Evolutionary conservation across 768 basidiomycete genomes (phyloP).

Genomic region (Boletus reticulatus): DNA sequence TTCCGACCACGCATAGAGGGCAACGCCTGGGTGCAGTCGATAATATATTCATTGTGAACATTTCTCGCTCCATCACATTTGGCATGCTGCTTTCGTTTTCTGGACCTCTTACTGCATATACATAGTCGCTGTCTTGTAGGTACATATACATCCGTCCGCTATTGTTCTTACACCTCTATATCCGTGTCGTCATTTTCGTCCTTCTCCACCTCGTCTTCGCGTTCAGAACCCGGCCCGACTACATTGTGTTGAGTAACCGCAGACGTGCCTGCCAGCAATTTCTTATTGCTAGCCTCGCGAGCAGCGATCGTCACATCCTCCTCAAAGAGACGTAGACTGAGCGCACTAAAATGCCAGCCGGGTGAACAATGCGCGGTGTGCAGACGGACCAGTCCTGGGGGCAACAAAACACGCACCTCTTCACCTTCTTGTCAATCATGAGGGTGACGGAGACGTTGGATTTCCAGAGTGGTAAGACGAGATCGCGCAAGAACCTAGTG

Average conservation of each 20-base stretch:
- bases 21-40: slow-evolving; percentile 73
- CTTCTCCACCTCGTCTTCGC: background rate
- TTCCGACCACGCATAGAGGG: slow-evolving; percentile 69
- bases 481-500: slow-evolving; percentile 66
- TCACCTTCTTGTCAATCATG: slow-evolving; percentile 97
- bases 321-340: slow-evolving; percentile 83
- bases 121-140: slow-evolving; percentile 10
- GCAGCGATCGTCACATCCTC: slow-evolving; percentile 66
- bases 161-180: slow-evolving; percentile 9
- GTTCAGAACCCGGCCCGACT: slow-evolving; percentile 1
- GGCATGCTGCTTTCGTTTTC: background rate
- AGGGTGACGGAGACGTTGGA: slow-evolving; percentile 82
- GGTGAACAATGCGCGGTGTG: background rate
- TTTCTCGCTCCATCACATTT: background rate
- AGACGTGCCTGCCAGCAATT: background rate
- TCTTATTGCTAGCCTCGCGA: slow-evolving; percentile 34
- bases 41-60: slow-evolving; percentile 44
- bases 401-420: slow-evolving; percentile 56
- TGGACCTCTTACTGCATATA: background rate
- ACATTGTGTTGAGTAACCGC: background rate
- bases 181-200: slow-evolving; percentile 10
- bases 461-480: slow-evolving; percentile 95
- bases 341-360: slow-evolving; percentile 50
- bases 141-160: slow-evolving; percentile 9
- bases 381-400: no score